A percentile compares a stretch with the other conserved stretches of the same genome.
Evolutionary conservation across 306 rosid genomes (phyloP).

Genomic region (Medicago arabica): DNA sequence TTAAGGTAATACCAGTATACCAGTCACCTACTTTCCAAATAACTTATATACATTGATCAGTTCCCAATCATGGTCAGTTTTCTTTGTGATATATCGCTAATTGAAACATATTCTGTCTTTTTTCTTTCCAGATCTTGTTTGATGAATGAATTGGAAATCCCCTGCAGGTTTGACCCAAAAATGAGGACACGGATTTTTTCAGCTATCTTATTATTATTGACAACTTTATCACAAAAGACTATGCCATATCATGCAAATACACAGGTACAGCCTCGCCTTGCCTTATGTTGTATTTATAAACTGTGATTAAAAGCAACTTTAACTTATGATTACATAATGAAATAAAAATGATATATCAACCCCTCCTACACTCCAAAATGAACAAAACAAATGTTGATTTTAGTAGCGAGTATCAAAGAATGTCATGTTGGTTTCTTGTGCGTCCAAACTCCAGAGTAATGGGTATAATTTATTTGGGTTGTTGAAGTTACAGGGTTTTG

Average conservation of each 20-base stretch:
- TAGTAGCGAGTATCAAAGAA: not conserved
- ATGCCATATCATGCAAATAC: constrained; percentile 73
- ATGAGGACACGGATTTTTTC: constrained; percentile 65
- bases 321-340: constrained; percentile 15
- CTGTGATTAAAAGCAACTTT: not conserved
- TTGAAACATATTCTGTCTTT: constrained; percentile 37
- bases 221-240: constrained; percentile 73
- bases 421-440: not conserved
- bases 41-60: constrained; percentile 52
- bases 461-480: not conserved
- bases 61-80: constrained; percentile 74
- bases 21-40: constrained; percentile 62
- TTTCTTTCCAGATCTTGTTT: constrained; percentile 29
- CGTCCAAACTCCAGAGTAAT: not conserved
- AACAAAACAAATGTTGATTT: not conserved
- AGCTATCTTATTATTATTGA: constrained; percentile 61
- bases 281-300: not conserved
- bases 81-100: constrained; percentile 36
- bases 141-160: constrained; percentile 40
- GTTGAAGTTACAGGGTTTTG: too few species aligned
- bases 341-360: constrained; percentile 4
- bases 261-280: constrained; percentile 54
- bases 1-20: constrained; percentile 72
- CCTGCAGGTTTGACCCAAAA: constrained; percentile 75
- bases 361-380: constrained; percentile 23